These are phyloP conservation scores for Akanthomyces uredinophilus DNA, from an alignment of 2,329 filamentous ascomycete genomes.

Conservation along the genomic window DNA sequence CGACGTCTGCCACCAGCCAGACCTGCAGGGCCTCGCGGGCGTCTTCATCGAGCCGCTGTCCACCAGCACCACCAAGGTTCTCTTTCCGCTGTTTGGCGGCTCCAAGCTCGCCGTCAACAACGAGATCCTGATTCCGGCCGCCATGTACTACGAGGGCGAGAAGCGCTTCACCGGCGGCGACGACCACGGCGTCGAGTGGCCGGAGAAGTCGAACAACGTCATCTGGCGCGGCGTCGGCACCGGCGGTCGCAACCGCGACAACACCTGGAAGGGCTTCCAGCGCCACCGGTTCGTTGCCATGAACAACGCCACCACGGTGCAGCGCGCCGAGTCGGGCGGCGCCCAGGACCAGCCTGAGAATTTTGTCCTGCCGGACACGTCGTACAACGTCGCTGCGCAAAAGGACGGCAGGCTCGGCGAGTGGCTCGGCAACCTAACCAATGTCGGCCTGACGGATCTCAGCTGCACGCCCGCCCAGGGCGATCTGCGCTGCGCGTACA, in stretches of 20 bases:
- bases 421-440: constrained; percentile 46
- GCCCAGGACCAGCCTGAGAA: constrained; percentile 41
- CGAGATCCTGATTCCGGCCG: constrained; percentile 63
- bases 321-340: constrained; percentile 40
- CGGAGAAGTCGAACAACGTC: constrained; percentile 46
- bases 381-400: constrained; percentile 45
- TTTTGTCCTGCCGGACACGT: constrained; percentile 45
- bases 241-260: constrained; percentile 52
- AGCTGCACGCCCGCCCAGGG: constrained; percentile 40
- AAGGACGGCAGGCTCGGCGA: constrained; percentile 38
- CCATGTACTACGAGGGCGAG: constrained; percentile 63
- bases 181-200: constrained; percentile 52
- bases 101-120: constrained; percentile 66
- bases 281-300: constrained; percentile 70
- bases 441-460: constrained; percentile 51
- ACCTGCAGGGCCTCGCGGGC: constrained; percentile 58
- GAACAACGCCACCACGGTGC: constrained; percentile 60
- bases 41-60: constrained; percentile 58
- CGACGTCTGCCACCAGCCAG: constrained; percentile 62
- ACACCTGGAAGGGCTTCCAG: constrained; percentile 69
- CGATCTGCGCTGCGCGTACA: constrained; percentile 43
- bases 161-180: constrained; percentile 55
- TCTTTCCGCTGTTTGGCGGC: constrained; percentile 63
- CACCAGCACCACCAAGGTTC: constrained; percentile 48
- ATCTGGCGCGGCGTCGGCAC: constrained; percentile 66